Evolutionary conservation across 345 rosid genomes (phyloP), one percentile per base, ranked within the genome.

Genomic region (Dimocarpus longan): DNA sequence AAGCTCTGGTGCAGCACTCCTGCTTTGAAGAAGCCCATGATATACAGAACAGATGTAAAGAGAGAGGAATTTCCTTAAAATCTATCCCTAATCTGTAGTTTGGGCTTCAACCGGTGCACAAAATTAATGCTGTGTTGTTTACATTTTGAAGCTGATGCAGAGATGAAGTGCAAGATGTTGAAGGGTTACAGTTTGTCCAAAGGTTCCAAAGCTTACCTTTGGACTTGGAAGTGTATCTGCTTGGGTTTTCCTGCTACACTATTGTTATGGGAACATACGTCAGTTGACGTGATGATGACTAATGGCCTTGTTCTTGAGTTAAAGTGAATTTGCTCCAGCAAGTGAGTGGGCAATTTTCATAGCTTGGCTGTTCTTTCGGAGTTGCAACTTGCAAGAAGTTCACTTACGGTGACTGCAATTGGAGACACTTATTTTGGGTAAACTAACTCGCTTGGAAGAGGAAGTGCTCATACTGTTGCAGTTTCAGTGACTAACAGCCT

Each of bases 11-110:
- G 40, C 70, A 66, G 79, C 80, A 81, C 65, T 81, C 66, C 43
- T 46, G 66, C 57, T 43, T 71, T 68, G 84, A 76, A 60, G 89
- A 87, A 74, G 87, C 87, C 40, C 52, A 44, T 43, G 75, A 76
- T 71, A 76, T 85, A 50, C 19, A 48, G 68, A 76, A 66, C 77
- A 39, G 54, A 77, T 83, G 82, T 68, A 68, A 42, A 2, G 71
- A 54, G 64, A 77, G 50, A 70, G 85, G 84, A 52, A 57, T 81
- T 69, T 21, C 67, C 10, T 70, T 85, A 71, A 85, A 85, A 68
- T 60, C 37, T 16, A 24, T 74, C 56, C 65, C 72, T 26, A 62
- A 19, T 57, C 63, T 71, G 12, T 70, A 77, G 77, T 37, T 52
- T 11, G 5, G 44, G 79, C 44, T 73, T 80, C 42, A 32, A 32